Evolutionary conservation across 192 early-diverging fungal genomes (phyloP).

Genomic region (Coemansia reversa): DNA sequence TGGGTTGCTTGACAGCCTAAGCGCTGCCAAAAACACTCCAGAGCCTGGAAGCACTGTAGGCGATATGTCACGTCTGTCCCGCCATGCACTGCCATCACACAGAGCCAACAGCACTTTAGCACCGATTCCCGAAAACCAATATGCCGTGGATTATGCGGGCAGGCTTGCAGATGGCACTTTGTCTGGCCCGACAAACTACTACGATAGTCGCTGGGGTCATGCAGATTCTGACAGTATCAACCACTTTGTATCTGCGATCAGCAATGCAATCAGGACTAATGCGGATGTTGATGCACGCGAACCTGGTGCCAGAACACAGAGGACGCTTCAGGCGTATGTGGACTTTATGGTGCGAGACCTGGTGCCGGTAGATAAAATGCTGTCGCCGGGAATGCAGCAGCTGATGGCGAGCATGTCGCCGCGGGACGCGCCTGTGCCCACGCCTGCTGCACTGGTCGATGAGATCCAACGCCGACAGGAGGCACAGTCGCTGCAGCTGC

Average conservation of each 20-base stretch:
- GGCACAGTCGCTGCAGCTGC: constrained; percentile 13
- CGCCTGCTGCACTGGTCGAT: constrained; percentile 22
- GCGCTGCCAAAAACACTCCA: constrained; percentile 7
- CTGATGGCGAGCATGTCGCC: constrained; percentile 30
- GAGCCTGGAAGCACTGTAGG: constrained; percentile 4
- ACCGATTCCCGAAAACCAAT: constrained; percentile 15
- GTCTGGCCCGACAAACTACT: not conserved
- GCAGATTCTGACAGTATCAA: constrained; percentile 24
- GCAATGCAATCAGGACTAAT: constrained; percentile 35
- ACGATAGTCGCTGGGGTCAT: constrained; percentile 2
- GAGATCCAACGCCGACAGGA: constrained; percentile 32
- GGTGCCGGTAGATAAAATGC: constrained; percentile 35
- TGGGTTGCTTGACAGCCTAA: constrained; percentile 24
- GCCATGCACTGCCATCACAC: not conserved
- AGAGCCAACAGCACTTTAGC: constrained; percentile 5
- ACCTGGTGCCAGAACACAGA: constrained; percentile 9
- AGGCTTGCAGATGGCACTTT: not conserved
- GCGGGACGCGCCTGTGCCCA: constrained; percentile 18
- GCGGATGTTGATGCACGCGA: constrained; percentile 3
- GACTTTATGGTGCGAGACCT: constrained; percentile 51
- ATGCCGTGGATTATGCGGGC: not conserved
- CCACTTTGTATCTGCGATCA: constrained; percentile 40
- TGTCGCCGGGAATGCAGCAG: constrained; percentile 46
- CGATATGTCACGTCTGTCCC: not conserved
- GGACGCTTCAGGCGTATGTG: constrained; percentile 33